Base-by-base conservation (phyloP, 495 filamentous ascomycete species). In the Acidomyces sp. region DNA sequence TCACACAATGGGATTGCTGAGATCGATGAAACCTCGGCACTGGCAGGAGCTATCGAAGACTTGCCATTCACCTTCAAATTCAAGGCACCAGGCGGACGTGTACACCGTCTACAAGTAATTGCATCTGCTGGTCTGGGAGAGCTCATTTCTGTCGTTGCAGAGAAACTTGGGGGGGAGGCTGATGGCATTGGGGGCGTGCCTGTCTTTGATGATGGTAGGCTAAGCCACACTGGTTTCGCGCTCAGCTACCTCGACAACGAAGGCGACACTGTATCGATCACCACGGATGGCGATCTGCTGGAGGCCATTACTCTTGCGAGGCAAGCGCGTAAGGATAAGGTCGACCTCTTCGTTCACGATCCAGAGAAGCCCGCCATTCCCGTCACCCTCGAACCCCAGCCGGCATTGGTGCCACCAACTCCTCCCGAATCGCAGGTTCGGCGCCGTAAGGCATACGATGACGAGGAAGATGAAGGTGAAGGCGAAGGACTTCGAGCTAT, bases 221-320 rank as follows among this genome's bases (percentile, higher is more conserved):
- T 96, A 21, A 74, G 78, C 24, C 68, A 74, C 28, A 72, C 74
- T n/a, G 90, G 90, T 18, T 96, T 83, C 55, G 90, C 92, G 28
- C 64, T 99, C 43, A 94, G 86, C 69, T 99, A 96, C 56, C 66
- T 96, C 37, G 90, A 99, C 58, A 86, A 95, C 49, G 90, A 99
- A 53, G 92, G 90, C 27, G 90, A 99, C 55, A 86, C 88, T 6
- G 90, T 99, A 16, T 93, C 86, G 33, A 92, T 99, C 57, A 99
- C 92, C 19, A 95, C 87, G 0, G 86, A 95, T 55, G 77, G 82
- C 41, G 90, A 99, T 56, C 72, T 99, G 26, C 58, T 88, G 3
- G 90, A 99, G 58, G 86, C 90, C 3, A 85, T 99, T 43, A 63
- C 75, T 10, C 72, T 95, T 20, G 79, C 92, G 2, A 78, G 82